phyloP scores from a whole-genome alignment of 805 yeast species.

The Lachancea thermotolerans region DNA sequence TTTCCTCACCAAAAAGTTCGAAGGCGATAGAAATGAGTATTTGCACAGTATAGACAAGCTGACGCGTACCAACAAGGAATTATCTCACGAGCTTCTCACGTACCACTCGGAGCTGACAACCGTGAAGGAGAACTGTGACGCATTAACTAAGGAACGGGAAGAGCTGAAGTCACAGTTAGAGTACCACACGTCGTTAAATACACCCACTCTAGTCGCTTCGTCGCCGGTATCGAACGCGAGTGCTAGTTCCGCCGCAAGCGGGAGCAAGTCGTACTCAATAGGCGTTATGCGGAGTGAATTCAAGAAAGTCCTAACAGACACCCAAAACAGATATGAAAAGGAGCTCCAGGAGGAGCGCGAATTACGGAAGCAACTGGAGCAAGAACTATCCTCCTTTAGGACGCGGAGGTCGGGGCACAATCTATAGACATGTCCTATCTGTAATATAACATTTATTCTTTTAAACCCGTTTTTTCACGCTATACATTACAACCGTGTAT shows the following conservation, averaged over 20 bases:
- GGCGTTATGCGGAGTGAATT: conserved; percentile 62
- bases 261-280: conserved; percentile 35
- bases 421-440: not conserved
- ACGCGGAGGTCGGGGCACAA: not conserved
- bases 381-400: conserved; percentile 29
- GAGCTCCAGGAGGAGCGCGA: conserved; percentile 52
- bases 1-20: conserved; percentile 60
- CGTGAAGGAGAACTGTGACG: conserved; percentile 16
- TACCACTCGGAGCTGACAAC: conserved; percentile 33
- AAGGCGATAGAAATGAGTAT: conserved; percentile 55
- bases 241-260: conserved; percentile 14
- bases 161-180: conserved; percentile 34
- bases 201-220: conserved; percentile 22
- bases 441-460: not conserved
- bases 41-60: conserved; percentile 46
- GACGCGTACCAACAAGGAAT: conserved; percentile 41
- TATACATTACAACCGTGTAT: not conserved
- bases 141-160: conserved; percentile 14
- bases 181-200: conserved; percentile 11
- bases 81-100: conserved; percentile 46
- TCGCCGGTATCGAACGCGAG: conserved; percentile 11
- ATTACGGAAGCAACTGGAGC: conserved; percentile 41
- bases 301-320: conserved; percentile 54
- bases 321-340: conserved; percentile 54
- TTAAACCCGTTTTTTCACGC: not conserved